Conservation (phyloP, 805 yeast species). For the Kodamaea leandrae region DNA sequence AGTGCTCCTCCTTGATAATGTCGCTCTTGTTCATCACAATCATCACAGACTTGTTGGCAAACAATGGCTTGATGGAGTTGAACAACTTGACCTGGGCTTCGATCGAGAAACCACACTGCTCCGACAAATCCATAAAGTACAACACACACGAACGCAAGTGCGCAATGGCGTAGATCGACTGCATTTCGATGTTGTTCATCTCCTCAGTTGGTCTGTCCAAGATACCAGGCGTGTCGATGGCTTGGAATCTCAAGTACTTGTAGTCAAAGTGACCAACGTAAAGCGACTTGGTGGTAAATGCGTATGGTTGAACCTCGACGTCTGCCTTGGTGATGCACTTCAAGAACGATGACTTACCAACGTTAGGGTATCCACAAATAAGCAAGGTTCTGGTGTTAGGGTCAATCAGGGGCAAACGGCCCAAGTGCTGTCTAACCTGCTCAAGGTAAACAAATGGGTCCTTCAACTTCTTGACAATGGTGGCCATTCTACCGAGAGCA, state of each 20-base stretch:
- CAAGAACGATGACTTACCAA: constrained; percentile 95
- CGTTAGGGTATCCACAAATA: constrained; percentile 98
- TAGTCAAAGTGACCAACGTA: constrained; percentile 99
- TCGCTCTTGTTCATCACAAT: constrained; percentile 95
- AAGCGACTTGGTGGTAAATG: constrained; percentile 95
- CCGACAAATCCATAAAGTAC: constrained; percentile 97
- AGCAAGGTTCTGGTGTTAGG: constrained; percentile 97
- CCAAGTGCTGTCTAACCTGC: constrained; percentile 98
- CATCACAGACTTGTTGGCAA: constrained; percentile 94
- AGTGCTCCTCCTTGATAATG: constrained; percentile 80
- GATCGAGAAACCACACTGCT: constrained; percentile 97
- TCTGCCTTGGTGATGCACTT: constrained; percentile 94
- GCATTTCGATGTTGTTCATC: constrained; percentile 99
- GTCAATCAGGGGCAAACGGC: constrained; percentile 96
- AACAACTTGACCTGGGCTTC: constrained; percentile 97
- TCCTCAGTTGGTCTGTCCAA: constrained; percentile 98
- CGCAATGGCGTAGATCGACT: constrained; percentile 97
- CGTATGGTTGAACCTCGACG: constrained; percentile 99
- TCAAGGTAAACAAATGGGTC: constrained; percentile 92
- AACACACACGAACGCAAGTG: constrained; percentile 94
- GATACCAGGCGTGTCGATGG: constrained; percentile 98
- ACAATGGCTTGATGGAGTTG: constrained; percentile 95
- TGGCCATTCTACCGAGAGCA: constrained; percentile 99
- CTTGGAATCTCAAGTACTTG: constrained; percentile 96
- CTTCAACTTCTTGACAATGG: constrained; percentile 90